Conservation (phyloP, 2,329 filamentous ascomycete species). For the Pyrenophora teres region DNA sequence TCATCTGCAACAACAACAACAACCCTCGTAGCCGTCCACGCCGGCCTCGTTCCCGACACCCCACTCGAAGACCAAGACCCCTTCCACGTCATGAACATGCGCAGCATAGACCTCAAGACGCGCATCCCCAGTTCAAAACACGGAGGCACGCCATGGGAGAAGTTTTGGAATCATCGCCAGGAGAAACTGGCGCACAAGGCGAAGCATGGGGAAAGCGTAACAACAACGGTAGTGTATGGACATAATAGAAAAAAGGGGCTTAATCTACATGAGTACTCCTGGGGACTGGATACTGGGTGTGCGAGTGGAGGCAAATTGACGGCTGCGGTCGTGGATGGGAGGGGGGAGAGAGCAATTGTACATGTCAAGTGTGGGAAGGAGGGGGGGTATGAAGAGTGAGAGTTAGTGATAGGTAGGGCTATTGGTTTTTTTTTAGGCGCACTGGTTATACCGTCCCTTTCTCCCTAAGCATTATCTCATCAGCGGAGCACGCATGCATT, state of each 20-base stretch:
- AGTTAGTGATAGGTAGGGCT: no score
- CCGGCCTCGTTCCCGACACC: slow-evolving; percentile 78
- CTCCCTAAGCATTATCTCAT: no score
- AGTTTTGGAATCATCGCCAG: slow-evolving; percentile 58
- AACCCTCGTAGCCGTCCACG: slow-evolving; percentile 78
- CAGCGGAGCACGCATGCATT: no score
- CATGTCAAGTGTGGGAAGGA: slow-evolving; percentile 48
- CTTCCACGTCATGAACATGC: slow-evolving; percentile 89
- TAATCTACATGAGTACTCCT: slow-evolving; percentile 69
- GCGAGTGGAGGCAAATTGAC: slow-evolving; percentile 75
- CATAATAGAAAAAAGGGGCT: slow-evolving; percentile 80
- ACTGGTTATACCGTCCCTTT: no score
- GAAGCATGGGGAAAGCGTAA: slow-evolving; percentile 32
- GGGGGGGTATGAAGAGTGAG: slow-evolving; percentile 19
- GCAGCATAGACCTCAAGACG: slow-evolving; percentile 70
- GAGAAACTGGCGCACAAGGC: slow-evolving; percentile 24
- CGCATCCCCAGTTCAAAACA: slow-evolving; percentile 59
- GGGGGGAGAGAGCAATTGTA: slow-evolving; percentile 42
- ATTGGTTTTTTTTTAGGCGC: no score
- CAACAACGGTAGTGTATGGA: slow-evolving; percentile 67
- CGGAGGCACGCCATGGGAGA: slow-evolving; percentile 69
- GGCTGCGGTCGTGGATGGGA: slow-evolving; percentile 72
- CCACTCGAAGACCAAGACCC: slow-evolving; percentile 73
- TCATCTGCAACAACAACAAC: slow-evolving; percentile 30
- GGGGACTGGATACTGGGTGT: slow-evolving; percentile 86